These are phyloP conservation scores for Chaetomium sp. DNA, from an alignment of 2,329 filamentous ascomycete species.

Conservation along the genomic window DNA sequence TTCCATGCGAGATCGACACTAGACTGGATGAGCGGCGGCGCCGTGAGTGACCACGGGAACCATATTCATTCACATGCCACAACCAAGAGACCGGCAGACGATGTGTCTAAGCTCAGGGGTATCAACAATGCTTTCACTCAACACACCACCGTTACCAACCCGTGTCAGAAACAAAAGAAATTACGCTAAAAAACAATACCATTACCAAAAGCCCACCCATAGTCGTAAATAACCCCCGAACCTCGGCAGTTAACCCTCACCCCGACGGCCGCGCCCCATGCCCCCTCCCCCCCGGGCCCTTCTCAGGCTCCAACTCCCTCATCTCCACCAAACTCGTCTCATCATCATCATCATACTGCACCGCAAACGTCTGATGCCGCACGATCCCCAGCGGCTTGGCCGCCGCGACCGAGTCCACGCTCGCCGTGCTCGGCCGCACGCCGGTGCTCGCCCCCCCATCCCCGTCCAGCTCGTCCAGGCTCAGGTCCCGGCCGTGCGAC, in stretches of 20 bases:
- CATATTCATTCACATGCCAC: too few species aligned
- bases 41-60: not conserved
- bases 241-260: too few species aligned
- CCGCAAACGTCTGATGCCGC: constrained; percentile 18
- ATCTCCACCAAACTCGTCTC: constrained; percentile 21
- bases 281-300: not conserved
- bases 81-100: not conserved
- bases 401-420: not conserved
- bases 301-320: not conserved
- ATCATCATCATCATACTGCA: constrained; percentile 23
- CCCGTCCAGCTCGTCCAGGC: not conserved
- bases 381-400: constrained; percentile 12
- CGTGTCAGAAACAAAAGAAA: not conserved
- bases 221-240: not conserved
- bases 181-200: not conserved
- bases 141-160: not conserved
- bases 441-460: not conserved
- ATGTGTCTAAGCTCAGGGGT: not conserved
- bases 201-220: not conserved
- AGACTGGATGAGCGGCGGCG: not conserved
- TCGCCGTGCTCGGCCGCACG: not conserved
- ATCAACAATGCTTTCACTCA: not conserved
- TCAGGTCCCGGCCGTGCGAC: not conserved
- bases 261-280: not conserved
- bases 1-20: not conserved